A percentile compares a stretch with the other conserved stretches of the same genome.
Conservation (phyloP, 495 filamentous ascomycete species). For the Daldinia childiae region DNA sequence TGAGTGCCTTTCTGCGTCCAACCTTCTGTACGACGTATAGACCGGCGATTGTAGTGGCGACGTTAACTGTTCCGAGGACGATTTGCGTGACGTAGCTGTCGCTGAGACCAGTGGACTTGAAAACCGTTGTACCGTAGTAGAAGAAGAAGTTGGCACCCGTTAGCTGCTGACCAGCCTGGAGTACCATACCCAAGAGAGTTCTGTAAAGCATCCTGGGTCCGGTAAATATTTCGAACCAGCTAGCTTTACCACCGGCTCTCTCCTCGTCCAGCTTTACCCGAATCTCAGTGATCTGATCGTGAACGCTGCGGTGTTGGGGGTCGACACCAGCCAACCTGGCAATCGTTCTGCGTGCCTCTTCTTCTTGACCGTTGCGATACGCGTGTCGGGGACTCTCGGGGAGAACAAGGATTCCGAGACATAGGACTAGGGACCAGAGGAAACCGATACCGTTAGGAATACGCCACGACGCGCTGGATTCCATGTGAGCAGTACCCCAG, state of each 20-base stretch:
- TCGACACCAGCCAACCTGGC: conserved; percentile 75
- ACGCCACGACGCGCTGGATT: conserved; percentile 71
- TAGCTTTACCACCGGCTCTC: conserved; percentile 65
- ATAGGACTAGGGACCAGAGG: conserved; percentile 78
- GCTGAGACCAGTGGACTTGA: conserved; percentile 68
- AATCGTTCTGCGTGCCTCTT: conserved; percentile 75
- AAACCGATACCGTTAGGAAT: conserved; percentile 85
- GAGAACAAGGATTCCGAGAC: conserved; percentile 72
- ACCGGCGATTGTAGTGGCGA: conserved; percentile 70
- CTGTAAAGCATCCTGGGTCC: conserved; percentile 79
- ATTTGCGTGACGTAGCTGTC: conserved; percentile 75
- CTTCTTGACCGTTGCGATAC: conserved; percentile 70
- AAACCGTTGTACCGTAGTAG: conserved; percentile 66
- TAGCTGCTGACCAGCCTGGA: conserved; percentile 77
- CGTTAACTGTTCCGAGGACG: conserved; percentile 75
- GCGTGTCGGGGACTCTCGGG: conserved; percentile 77
- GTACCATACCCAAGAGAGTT: conserved; percentile 70
- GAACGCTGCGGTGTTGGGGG: conserved; percentile 68
- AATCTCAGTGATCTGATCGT: conserved; percentile 77
- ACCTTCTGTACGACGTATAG: conserved; percentile 75
- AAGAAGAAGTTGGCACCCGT: conserved; percentile 69
- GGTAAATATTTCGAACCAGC: conserved; percentile 74
- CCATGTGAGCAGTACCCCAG: conserved; percentile 69
- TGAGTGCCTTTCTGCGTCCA: conserved; percentile 72
- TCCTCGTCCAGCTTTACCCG: conserved; percentile 70